Base-by-base conservation (phyloP, 2,329 filamentous ascomycete genomes). In the Aureobasidium sp. region DNA sequence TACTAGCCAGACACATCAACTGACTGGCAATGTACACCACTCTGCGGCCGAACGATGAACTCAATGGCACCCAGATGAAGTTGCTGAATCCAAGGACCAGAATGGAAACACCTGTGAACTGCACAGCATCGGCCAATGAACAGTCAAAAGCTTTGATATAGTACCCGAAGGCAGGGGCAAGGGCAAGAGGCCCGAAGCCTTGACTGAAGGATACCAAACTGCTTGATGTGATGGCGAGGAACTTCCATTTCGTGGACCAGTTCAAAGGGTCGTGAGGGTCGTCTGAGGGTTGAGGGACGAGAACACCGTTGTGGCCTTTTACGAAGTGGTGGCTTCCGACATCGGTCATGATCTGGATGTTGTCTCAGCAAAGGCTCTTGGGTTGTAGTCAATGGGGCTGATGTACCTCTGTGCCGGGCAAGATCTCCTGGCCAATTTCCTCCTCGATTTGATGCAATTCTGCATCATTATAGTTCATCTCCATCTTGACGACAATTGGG, bases 281-380 rank as follows among this genome's bases (percentile, higher is more conserved):
- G 37, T 74, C 70, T 0, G 77, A 79, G 6, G 80, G 80, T 64
- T 82, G 80, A 29, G 80, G 80, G 10, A 82, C 78, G n/a, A 82
- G 71, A 17, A 80, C 79, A 37, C 77, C 74, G 26, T 72, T 70
- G 23, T 71, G 70, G 26, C 77, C 75, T 67, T 86, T 87, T 68
- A 87, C 83, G 67, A 87, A 87, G 70, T 87, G 84, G 71, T 86
- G 83, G 1, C 76, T 75, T 23, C 83, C 84, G 41, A 87, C 79
- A 76, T 88, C 82, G 9, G 77, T 73, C 82, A 85, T 85, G 68
- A 84, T 76, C 70, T 50, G 46, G 3, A 6, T 6, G 1, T 12
- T 3, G 1, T 47, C 2, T 58, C 15, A 58, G 42, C 20, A 10
- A 36, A 5, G 2, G 20, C 29, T 29, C 15, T 13, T 47, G 9